These are phyloP conservation scores for Aspergillus terreus DNA, from an alignment of 2,329 filamentous ascomycete genomes.

Conservation along the genomic window DNA sequence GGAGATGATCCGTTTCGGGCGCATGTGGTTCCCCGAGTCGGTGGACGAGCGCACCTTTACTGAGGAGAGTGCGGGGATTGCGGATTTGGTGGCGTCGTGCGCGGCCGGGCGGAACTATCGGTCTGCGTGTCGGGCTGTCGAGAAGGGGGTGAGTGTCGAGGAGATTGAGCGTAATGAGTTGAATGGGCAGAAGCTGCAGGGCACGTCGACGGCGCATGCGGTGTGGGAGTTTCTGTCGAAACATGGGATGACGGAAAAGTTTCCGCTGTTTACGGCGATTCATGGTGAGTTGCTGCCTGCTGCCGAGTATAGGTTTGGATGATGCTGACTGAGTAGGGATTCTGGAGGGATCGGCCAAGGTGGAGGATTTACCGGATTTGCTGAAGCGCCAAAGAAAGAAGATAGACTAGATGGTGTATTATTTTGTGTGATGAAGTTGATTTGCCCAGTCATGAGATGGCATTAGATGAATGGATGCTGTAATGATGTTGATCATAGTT, in stretches of 20 bases:
- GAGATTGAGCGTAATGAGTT: slow-evolving; percentile 16
- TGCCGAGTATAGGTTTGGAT: no score
- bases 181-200: slow-evolving; percentile 17
- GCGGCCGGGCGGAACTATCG: slow-evolving; percentile 14
- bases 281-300: not conserved
- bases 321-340: not conserved
- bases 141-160: slow-evolving; percentile 13
- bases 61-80: slow-evolving; percentile 22
- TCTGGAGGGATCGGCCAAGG: not conserved
- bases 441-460: no score
- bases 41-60: slow-evolving; percentile 16
- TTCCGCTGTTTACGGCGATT: slow-evolving; percentile 13
- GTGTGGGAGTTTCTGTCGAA: slow-evolving; percentile 11
- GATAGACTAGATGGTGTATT: no score
- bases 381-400: not conserved
- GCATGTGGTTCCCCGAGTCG: slow-evolving; percentile 16
- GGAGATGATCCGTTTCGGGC: slow-evolving; percentile 86
- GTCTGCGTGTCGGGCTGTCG: slow-evolving; percentile 13
- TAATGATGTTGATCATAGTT: no score
- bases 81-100: slow-evolving; percentile 15
- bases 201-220: slow-evolving; percentile 12
- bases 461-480: no score
- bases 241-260: slow-evolving; percentile 10
- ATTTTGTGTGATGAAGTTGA: no score
- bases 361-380: not conserved